phyloP scores from a whole-genome alignment of 371 early-diverging fungal species.

The Thermomucor indicae-seudaticae region DNA sequence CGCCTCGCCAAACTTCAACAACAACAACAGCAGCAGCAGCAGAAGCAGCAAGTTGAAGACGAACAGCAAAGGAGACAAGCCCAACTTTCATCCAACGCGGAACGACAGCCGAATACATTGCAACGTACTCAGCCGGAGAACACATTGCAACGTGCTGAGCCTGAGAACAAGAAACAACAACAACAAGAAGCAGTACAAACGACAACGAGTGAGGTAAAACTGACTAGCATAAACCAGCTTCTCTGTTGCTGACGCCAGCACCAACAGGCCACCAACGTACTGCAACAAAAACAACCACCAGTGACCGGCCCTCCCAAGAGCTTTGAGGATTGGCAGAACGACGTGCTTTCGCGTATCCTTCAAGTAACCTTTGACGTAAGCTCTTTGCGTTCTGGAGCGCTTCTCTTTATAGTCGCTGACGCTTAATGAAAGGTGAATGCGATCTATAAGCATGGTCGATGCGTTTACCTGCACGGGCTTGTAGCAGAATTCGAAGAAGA shows the following conservation, averaged over 20 bases:
- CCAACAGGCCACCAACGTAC: background rate
- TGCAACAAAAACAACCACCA: slow-evolving; percentile 2
- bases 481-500: slow-evolving; percentile 40
- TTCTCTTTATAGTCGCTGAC: background rate
- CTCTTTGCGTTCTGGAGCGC: background rate
- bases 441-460: slow-evolving; percentile 30
- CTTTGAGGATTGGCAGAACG: slow-evolving; percentile 87
- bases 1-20: slow-evolving; percentile 65
- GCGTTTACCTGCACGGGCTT: slow-evolving; percentile 32
- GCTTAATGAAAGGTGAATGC: slow-evolving; percentile 17
- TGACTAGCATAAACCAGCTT: no score
- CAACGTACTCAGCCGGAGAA: no score
- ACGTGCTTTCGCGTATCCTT: slow-evolving; percentile 75
- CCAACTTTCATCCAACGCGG: no score
- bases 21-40: slow-evolving; percentile 23
- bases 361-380: slow-evolving; percentile 78
- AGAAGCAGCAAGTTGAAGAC: slow-evolving; percentile 5
- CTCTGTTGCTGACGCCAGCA: no score
- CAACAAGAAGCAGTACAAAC: no score
- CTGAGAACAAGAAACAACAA: slow-evolving; percentile 1
- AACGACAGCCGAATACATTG: no score
- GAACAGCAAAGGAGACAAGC: slow-evolving; percentile 6
- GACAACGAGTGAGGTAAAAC: no score
- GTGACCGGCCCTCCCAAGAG: slow-evolving; percentile 29
- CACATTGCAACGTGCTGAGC: no score